These are phyloP conservation scores for Vararia minispora DNA, from an alignment of 768 basidiomycete genomes.

Conservation along the genomic window DNA sequence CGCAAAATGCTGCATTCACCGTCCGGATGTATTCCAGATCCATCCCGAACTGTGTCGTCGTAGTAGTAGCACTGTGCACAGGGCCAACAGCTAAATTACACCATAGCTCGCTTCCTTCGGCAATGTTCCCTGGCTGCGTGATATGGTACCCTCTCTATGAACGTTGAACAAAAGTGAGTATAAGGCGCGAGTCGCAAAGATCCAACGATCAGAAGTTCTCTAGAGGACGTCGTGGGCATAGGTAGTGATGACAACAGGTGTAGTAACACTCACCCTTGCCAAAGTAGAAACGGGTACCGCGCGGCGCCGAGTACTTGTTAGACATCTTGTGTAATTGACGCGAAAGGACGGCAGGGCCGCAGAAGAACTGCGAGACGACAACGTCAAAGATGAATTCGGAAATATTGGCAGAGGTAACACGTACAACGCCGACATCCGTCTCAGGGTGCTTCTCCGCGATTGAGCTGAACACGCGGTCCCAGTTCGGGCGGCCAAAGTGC, in stretches of 20 bases:
- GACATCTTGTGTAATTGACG: slow-evolving; percentile 63
- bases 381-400: background rate
- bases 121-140: too few species aligned
- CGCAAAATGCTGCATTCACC: too few species aligned
- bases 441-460: slow-evolving; percentile 77
- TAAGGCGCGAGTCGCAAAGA: too few species aligned
- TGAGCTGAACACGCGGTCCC: slow-evolving; percentile 63
- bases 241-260: background rate
- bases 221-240: slow-evolving; percentile 2
- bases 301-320: slow-evolving; percentile 76
- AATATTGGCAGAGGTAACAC: slow-evolving; percentile 17
- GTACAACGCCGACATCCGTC: slow-evolving; percentile 81
- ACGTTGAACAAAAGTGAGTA: too few species aligned
- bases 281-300: slow-evolving; percentile 80
- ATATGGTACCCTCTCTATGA: too few species aligned
- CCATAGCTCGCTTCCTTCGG: too few species aligned
- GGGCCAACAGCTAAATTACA: too few species aligned
- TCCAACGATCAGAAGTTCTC: slow-evolving; percentile 14
- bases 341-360: slow-evolving; percentile 68
- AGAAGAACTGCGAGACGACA: slow-evolving; percentile 51
- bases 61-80: too few species aligned
- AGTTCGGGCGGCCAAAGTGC: slow-evolving; percentile 86
- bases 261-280: slow-evolving; percentile 59
- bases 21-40: too few species aligned
- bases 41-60: too few species aligned